Conservation (phyloP, 176 grass and related monocot species). For the Carex parvula region DNA sequence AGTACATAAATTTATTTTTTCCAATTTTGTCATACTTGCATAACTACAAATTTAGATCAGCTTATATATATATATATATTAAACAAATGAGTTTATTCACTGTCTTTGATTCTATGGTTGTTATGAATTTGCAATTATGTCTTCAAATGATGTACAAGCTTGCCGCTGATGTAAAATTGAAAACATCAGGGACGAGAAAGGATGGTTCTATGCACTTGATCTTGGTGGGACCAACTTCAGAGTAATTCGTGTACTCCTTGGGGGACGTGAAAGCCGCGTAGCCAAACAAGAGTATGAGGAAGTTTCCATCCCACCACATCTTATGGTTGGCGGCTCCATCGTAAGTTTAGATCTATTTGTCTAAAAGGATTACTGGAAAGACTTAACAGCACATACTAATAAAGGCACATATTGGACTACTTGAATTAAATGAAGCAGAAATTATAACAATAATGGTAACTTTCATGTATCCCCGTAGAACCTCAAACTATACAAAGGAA, state of each 20-base stretch:
- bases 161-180: background rate
- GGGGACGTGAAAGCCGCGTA: conserved; percentile 48
- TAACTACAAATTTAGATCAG: background rate
- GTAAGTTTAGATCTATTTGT: conserved; percentile 33
- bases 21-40: background rate
- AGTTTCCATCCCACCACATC: conserved; percentile 72
- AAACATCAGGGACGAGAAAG: conserved; percentile 55
- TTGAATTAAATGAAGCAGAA: background rate
- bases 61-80: too few species aligned
- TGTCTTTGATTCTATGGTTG: background rate
- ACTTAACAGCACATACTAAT: background rate
- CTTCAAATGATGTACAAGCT: background rate
- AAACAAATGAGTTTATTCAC: background rate
- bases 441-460: background rate
- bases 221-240: conserved; percentile 95
- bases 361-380: background rate
- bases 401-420: background rate
- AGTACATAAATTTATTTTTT: background rate
- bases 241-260: conserved; percentile 75
- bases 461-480: background rate
- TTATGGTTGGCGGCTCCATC: conserved; percentile 72
- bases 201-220: conserved; percentile 85
- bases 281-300: conserved; percentile 64
- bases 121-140: background rate
- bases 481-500: background rate